These are phyloP conservation scores for Cephalotrichum gorgonifer DNA, from an alignment of 2,329 filamentous ascomycete genomes.

Conservation along the genomic window DNA sequence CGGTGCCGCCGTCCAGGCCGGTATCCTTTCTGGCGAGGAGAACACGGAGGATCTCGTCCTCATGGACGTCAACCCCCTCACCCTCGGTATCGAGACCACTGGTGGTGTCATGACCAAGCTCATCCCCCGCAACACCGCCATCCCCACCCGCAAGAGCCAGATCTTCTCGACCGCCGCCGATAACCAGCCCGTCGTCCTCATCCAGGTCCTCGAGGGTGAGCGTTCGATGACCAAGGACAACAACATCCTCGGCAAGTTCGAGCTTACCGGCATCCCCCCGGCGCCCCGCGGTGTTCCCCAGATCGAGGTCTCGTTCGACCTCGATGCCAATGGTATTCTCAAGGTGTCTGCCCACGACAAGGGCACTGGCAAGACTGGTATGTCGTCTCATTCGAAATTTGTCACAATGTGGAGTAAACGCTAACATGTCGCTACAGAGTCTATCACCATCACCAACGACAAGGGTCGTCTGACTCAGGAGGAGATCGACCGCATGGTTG, in stretches of 20 bases:
- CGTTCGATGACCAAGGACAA: conserved; percentile 92
- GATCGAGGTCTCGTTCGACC: conserved; percentile 96
- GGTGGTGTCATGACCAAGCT: conserved; percentile 97
- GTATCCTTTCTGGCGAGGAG: conserved; percentile 83
- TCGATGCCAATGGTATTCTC: conserved; percentile 97
- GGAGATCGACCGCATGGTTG: conserved; percentile 98
- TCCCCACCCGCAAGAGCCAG: conserved; percentile 93
- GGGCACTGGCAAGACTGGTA: conserved; percentile 78
- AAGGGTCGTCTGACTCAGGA: conserved; percentile 95
- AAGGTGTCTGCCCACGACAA: conserved; percentile 95
- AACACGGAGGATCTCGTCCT: conserved; percentile 74
- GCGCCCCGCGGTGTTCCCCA: conserved; percentile 94
- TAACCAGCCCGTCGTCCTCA: conserved; percentile 91
- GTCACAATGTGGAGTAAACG: background rate
- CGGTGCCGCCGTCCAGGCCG: conserved; percentile 93
- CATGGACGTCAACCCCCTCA: conserved; percentile 95
- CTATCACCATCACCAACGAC: conserved; percentile 98
- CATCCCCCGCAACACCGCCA: conserved; percentile 87
- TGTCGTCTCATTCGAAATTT: background rate
- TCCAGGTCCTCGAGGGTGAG: conserved; percentile 94
- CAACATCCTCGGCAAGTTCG: conserved; percentile 96
- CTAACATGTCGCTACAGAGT: conserved; percentile 20
- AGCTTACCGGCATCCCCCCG: conserved; percentile 89
- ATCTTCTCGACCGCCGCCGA: conserved; percentile 96
- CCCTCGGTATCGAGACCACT: conserved; percentile 93